Evolutionary conservation across 495 filamentous ascomycete genomes (phyloP).

Genomic region (Penicillium turbatum): DNA sequence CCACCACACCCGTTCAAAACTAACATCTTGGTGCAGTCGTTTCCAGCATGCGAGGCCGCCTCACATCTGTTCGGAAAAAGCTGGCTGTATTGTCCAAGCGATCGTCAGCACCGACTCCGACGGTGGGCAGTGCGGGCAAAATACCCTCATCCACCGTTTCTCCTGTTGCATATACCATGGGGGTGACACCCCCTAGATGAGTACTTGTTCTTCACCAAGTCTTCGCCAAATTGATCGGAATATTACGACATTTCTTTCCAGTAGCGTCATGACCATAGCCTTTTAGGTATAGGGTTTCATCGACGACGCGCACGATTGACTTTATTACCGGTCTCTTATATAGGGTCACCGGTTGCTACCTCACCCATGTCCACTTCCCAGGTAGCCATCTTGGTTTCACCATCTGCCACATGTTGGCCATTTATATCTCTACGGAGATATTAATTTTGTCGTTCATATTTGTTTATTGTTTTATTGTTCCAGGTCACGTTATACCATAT

Average conservation of each 20-base stretch:
- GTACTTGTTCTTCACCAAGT: conserved; percentile 6
- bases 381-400: not conserved
- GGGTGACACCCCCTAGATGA: conserved; percentile 33
- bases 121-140: conserved; percentile 23
- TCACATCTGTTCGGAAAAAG: conserved; percentile 54
- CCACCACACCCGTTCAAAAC: not conserved
- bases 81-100: conserved; percentile 52
- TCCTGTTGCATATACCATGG: conserved; percentile 26
- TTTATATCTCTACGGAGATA: conserved; percentile 6
- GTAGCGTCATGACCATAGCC: not conserved
- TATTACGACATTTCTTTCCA: not conserved
- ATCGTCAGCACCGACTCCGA: conserved; percentile 38
- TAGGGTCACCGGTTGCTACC: conserved; percentile 1
- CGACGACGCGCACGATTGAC: not conserved
- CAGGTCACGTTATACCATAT: conserved; percentile 20
- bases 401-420: not conserved
- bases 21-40: conserved; percentile 46
- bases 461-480: conserved; percentile 10
- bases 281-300: not conserved
- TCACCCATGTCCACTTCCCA: no score
- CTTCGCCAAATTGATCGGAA: conserved; percentile 15
- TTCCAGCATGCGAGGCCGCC: conserved; percentile 54
- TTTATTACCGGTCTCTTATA: conserved; percentile 1
- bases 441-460: conserved; percentile 9
- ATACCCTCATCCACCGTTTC: conserved; percentile 31